Evolutionary conservation across 805 yeast species (phyloP), one percentile per base, ranked within the genome.

Genomic region (Lipomyces sp.): DNA sequence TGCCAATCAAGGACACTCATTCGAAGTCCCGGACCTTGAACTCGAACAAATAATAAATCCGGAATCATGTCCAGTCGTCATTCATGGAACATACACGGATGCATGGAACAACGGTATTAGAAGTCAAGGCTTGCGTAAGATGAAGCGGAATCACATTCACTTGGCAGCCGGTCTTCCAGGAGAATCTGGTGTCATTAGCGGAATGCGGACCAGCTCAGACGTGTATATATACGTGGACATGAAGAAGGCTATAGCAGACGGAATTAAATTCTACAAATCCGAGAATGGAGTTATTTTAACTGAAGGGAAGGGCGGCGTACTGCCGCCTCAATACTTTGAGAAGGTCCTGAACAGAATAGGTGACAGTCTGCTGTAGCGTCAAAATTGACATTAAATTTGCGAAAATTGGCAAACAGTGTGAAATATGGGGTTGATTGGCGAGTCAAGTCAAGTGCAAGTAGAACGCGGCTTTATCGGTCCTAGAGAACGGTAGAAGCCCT

Each of bases 1-100:
- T 75, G 98, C 99, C 2, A 88, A 88, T 61, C 99, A 95, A 77
- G 99, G 99, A 3, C 99, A 95, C 76, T 87, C 96, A 0, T 78
- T 94, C 4, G 74, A 77, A 1, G 80, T 80, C 2, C 66, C 66
- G 35, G 82, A 79, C 29, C 82, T 83, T 15, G 81, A 82, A 35
- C 76, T 85, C 35, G 75, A 62, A 57, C 80, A 74, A 48, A 73
- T 86, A 56, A 73, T 73, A n/a, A 67, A 75, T 24, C 59, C 54
- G 1, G 79, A 76, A 0, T 80, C 83, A 3, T 79, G 86, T 57
- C 95, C 82, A 0, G 75, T 76, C 1, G 82, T 92, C 2, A 86
- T 91, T 24, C 99, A 95, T 76, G 98, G 98, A 3, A 94, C 98
- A 0, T 86, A 81, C 65, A 63, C 66, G 4, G 75, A 76, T 2